Evolutionary conservation across 495 filamentous ascomycete species (phyloP).

Genomic region (Pseudevernia furfuracea): DNA sequence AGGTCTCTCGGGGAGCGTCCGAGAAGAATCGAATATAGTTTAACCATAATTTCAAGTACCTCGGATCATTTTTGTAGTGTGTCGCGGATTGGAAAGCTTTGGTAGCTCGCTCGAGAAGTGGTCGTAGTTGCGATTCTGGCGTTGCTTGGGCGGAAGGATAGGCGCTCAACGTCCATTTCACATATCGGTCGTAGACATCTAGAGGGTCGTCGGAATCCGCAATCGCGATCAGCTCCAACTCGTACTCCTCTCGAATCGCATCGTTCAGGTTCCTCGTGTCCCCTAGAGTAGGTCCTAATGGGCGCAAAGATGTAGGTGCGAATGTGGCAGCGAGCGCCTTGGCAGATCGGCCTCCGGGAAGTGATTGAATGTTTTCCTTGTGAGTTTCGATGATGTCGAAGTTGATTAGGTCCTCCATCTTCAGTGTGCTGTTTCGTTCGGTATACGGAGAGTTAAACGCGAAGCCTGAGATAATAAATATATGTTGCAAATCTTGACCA

Average conservation of each 20-base stretch:
- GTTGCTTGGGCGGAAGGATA: constrained; percentile 92
- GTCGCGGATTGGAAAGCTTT: constrained; percentile 73
- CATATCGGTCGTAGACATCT: constrained; percentile 92
- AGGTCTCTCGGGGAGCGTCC: constrained; percentile 85
- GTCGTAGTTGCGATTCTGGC: constrained; percentile 79
- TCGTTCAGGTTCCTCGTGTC: constrained; percentile 72
- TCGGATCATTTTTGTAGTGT: constrained; percentile 90
- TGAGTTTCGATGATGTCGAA: constrained; percentile 94
- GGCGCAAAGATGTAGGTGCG: constrained; percentile 51
- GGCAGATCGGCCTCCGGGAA: constrained; percentile 85
- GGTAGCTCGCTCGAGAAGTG: constrained; percentile 83
- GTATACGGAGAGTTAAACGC: background rate
- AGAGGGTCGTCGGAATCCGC: constrained; percentile 89
- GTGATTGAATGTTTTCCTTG: constrained; percentile 94
- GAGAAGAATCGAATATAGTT: constrained; percentile 89
- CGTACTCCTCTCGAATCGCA: constrained; percentile 72
- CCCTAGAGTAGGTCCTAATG: constrained; percentile 53
- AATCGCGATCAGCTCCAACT: constrained; percentile 68
- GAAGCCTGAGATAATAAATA: background rate
- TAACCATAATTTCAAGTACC: constrained; percentile 89
- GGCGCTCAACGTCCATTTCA: constrained; percentile 90
- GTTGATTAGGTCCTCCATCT: constrained; percentile 56
- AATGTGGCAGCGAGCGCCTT: constrained; percentile 80
- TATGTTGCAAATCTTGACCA: background rate
- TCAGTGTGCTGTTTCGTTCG: background rate